phyloP scores from a whole-genome alignment of 306 rosid genomes.

The Lathyrus aphaca region DNA sequence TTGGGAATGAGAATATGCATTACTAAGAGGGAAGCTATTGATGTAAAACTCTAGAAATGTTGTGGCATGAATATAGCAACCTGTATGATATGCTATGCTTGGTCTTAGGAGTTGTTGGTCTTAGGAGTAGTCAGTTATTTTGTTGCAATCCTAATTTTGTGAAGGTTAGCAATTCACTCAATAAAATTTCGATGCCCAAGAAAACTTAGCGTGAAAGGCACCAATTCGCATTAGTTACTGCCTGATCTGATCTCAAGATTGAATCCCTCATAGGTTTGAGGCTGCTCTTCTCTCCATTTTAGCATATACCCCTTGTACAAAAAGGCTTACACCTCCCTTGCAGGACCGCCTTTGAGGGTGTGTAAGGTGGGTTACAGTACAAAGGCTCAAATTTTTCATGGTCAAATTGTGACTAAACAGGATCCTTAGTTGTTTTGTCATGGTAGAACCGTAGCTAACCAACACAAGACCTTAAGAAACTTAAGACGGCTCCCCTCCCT shows the following conservation, averaged over 20 bases:
- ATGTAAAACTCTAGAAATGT: neutral
- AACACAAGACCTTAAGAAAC: too few relatives aligned
- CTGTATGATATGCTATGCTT: conserved; percentile 6
- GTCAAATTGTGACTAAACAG: too few relatives aligned
- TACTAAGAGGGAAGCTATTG: conserved; percentile 9
- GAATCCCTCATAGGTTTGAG: neutral
- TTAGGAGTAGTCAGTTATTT: neutral
- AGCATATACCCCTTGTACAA: conserved; percentile 1
- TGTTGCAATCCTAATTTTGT: neutral
- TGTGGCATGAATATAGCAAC: neutral
- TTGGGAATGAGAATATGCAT: neutral
- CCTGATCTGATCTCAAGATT: neutral
- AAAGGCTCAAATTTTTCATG: too few relatives aligned
- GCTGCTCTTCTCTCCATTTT: neutral
- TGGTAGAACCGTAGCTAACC: too few relatives aligned
- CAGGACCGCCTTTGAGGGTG: too few relatives aligned
- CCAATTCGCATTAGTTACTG: too few relatives aligned
- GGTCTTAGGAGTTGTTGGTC: conserved; percentile 3
- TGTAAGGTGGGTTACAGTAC: too few relatives aligned
- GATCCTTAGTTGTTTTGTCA: too few relatives aligned
- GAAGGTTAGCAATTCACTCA: neutral
- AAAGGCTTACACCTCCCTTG: neutral
- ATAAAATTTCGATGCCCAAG: neutral
- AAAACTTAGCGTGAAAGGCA: too few relatives aligned
- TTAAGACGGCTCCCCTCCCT: too few relatives aligned